Evolutionary conservation across 148 eudicot genomes (phyloP).

Genomic region (Selenicereus undatus): DNA sequence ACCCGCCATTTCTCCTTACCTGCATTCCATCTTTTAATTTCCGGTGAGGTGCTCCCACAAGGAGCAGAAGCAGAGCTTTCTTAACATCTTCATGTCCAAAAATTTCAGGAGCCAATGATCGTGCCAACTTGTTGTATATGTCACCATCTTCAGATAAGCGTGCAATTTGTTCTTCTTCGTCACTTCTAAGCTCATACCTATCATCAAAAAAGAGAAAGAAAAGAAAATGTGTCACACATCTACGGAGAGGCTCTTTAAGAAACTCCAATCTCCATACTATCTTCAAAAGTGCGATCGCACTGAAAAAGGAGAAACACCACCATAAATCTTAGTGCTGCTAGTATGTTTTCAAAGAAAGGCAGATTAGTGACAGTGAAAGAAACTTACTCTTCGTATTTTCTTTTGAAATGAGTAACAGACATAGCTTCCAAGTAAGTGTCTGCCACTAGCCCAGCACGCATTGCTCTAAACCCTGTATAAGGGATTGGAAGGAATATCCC

Average conservation of each 20-base stretch:
- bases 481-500: constrained; percentile 97
- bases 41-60: constrained; percentile 96
- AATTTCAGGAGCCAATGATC: constrained; percentile 94
- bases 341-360: neutral
- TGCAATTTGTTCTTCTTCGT: constrained; percentile 91
- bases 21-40: constrained; percentile 97
- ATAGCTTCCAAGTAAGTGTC: constrained; percentile 98
- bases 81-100: constrained; percentile 98
- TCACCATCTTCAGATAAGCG: constrained; percentile 97
- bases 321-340: neutral
- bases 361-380: neutral
- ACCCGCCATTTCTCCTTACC: constrained; percentile 33
- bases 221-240: neutral
- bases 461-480: constrained; percentile 94
- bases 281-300: neutral
- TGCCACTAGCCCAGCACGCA: constrained; percentile 98
- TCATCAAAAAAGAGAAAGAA: neutral
- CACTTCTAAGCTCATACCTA: constrained; percentile 85
- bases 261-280: neutral
- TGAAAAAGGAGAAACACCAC: constrained; percentile 9
- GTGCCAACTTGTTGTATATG: constrained; percentile 81
- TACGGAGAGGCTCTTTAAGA: neutral
- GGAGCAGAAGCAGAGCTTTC: constrained; percentile 90
- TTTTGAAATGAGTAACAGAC: constrained; percentile 93
- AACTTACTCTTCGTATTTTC: constrained; percentile 98